Evolutionary conservation across 2,329 filamentous ascomycete genomes (phyloP).

Genomic region (Rhexocercosporidium sp.): DNA sequence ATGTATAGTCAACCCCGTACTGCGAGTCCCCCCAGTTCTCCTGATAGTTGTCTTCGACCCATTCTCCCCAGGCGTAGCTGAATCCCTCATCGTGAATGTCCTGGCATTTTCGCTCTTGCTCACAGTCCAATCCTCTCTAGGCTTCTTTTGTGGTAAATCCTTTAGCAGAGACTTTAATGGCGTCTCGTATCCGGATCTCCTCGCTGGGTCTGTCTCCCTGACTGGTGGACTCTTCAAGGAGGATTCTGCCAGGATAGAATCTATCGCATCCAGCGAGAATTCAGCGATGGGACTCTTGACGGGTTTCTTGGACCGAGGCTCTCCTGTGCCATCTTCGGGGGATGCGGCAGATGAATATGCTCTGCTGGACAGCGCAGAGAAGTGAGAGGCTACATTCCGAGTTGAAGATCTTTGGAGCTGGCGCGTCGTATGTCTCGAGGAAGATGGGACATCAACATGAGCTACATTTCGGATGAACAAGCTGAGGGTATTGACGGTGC

Average conservation of each 20-base stretch:
- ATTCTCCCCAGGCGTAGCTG: not conserved
- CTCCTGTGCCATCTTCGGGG: not conserved
- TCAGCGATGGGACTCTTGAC: conserved; percentile 41
- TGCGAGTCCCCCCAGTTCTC: conserved; percentile 1
- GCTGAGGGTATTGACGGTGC: conserved; percentile 35
- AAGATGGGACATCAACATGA: conserved; percentile 37
- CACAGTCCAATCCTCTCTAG: not conserved
- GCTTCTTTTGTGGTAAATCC: conserved; percentile 12
- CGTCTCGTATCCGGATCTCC: conserved; percentile 8
- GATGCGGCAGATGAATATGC: conserved; percentile 10
- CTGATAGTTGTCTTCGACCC: not conserved
- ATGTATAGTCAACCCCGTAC: conserved; percentile 22
- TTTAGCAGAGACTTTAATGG: conserved; percentile 18
- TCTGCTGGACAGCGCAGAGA: conserved; percentile 10
- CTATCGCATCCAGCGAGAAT: conserved; percentile 45
- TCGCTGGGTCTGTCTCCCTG: not conserved
- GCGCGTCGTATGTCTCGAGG: conserved; percentile 6
- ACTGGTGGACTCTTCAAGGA: not conserved
- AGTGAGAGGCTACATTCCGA: not conserved
- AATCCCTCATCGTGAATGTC: conserved; percentile 11
- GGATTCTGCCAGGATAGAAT: conserved; percentile 38
- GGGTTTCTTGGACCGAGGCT: conserved; percentile 21
- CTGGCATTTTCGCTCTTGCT: not conserved
- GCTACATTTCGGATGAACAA: conserved; percentile 40
- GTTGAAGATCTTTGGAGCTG: conserved; percentile 6